Evolutionary conservation across 108 stramenopile genomes (phyloP), one percentile per base, ranked within the genome.

Genomic region (Cyclostephanos invisitatus): DNA sequence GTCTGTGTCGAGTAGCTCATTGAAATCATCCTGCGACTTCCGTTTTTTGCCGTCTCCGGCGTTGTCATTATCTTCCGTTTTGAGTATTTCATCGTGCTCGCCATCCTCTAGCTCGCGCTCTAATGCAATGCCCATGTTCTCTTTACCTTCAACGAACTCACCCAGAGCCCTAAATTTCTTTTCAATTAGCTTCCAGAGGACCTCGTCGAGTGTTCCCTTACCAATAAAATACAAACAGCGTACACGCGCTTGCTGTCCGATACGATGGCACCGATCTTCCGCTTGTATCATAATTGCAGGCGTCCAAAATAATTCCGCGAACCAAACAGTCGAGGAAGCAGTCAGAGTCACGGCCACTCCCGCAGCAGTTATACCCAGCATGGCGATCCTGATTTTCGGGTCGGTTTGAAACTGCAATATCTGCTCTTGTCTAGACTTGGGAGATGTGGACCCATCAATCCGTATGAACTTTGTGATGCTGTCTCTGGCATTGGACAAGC

Each of bases 341-440:
- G 99, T 99, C 40, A 99, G 80, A 14, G 99, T 99, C 14, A 99
- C 90, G 54, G 95, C 99, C 7, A 97, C 93, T 10, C 99, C 99
- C 2, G 98, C 98, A 17, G 99, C 97, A 29, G 98, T 98, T 21
- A 99, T 96, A 35, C 96, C 92, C 70, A 98, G 69, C 20, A 99
- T 62, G 0, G 97, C 98, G 37, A 98, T 82, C 8, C 95, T 82
- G 22, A 92, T 69, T 7, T 72, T 64, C 7, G 97, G 93, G 70
- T 97, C 91, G 2, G 67, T 84, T 74, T 99, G 99, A 82, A 98
- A 99, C 20, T 40, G 57, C 21, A 84, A 77, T 18, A 97, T 97
- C 62, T 91, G 92, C n/a, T 87, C 89, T 64, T 98, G 97, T 7
- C 98, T 91, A n/a, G 87, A 77, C 44, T 87, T 88, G 15, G 97